phyloP scores from a whole-genome alignment of 106 monocot genomes.

The Dendrobium catenatum region DNA sequence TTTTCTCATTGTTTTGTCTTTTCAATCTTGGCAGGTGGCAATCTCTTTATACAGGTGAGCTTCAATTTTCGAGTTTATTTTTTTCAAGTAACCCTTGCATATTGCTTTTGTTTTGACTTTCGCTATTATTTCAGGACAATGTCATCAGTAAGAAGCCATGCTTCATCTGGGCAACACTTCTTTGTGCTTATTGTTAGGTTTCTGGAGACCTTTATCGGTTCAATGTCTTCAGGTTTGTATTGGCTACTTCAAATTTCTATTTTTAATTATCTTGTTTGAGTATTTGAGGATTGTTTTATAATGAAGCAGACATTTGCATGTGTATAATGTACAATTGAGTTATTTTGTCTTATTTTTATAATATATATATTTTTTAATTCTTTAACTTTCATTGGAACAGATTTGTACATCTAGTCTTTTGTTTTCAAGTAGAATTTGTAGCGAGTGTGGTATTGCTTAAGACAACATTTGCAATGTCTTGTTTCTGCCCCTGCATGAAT shows the following conservation, averaged over 20 bases:
- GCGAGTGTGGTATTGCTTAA: background rate
- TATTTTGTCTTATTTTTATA: background rate
- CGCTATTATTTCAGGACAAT: slow-evolving; percentile 55
- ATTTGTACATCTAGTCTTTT: background rate
- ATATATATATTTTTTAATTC: background rate
- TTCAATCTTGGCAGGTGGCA: slow-evolving; percentile 53
- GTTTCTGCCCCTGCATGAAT: background rate
- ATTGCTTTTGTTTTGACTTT: background rate
- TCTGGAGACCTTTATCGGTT: slow-evolving; percentile 98
- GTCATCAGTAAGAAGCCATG: slow-evolving; percentile 82
- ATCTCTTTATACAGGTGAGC: slow-evolving; percentile 96
- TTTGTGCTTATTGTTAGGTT: slow-evolving; percentile 66
- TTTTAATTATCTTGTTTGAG: background rate
- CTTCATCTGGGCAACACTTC: slow-evolving; percentile 53
- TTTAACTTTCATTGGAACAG: background rate
- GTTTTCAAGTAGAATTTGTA: background rate
- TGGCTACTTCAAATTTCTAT: background rate
- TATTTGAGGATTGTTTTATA: background rate
- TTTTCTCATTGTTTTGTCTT: background rate
- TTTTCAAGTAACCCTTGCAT: background rate
- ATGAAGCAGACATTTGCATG: background rate
- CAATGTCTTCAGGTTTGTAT: slow-evolving; percentile 75
- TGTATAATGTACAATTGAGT: background rate
- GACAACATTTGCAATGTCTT: background rate
- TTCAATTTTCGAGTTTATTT: slow-evolving; percentile 9